Conservation (phyloP, 352 stramenopile genomes). For the Globisporangium alternatum region DNA sequence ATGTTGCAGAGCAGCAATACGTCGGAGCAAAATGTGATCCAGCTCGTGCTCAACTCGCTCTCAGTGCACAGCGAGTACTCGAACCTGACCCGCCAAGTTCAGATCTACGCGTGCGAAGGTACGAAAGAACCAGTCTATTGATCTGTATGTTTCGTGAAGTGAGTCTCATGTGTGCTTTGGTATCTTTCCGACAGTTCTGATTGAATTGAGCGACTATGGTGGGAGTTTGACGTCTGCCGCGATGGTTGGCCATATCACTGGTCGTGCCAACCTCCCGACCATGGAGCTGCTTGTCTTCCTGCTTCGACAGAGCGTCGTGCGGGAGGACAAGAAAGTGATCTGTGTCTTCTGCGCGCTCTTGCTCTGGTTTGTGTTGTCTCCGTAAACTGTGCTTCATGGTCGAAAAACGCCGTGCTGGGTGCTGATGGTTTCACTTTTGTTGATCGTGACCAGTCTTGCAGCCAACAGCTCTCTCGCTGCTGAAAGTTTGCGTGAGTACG, state of each 20-base stretch:
- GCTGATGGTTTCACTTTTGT: background rate
- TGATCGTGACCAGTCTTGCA: conserved; percentile 30
- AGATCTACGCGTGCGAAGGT: conserved; percentile 82
- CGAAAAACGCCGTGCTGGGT: background rate
- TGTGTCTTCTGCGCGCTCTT: conserved; percentile 61
- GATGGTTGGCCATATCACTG: conserved; percentile 29
- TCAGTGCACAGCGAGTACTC: conserved; percentile 62
- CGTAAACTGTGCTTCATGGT: background rate
- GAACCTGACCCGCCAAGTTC: conserved; percentile 70
- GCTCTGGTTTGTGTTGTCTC: conserved; percentile 40
- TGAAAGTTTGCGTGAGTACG: conserved; percentile 38
- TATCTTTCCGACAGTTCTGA: conserved; percentile 35
- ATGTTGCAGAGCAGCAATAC: conserved; percentile 36
- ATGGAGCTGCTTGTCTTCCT: conserved; percentile 47
- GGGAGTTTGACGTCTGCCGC: conserved; percentile 30
- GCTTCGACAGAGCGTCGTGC: conserved; percentile 49
- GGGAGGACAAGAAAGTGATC: conserved; percentile 74
- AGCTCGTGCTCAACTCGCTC: conserved; percentile 46
- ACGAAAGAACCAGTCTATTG: background rate
- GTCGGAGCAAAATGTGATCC: conserved; percentile 33
- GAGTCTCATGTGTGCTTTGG: background rate
- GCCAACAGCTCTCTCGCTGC: conserved; percentile 44
- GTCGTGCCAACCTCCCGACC: conserved; percentile 18
- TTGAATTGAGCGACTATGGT: conserved; percentile 59
- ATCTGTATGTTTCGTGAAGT: background rate